Evolutionary conservation across 768 basidiomycete species (phyloP), one percentile per base, ranked within the genome.

Genomic region (Gyrodon lividus): DNA sequence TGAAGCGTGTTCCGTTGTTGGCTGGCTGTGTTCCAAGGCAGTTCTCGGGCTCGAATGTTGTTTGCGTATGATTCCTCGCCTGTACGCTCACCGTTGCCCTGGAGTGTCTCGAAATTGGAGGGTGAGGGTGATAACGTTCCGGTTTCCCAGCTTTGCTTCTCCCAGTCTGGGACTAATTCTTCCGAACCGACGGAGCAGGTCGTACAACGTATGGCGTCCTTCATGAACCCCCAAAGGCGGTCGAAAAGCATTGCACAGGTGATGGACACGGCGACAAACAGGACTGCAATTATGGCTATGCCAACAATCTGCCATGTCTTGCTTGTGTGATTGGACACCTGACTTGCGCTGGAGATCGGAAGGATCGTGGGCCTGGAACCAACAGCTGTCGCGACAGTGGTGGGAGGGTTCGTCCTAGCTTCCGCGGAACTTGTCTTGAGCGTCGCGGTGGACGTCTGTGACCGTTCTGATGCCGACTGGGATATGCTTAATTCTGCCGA

Each of bases 271-370:
- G 75, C 83, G 46, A 89, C 70, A 33, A 80, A 73, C 43, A 76
- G 82, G 59, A 89, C 74, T n/a, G 77, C 73, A 53, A 87, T 79
- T 49, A 87, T 76, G 12, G 78, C 76, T 51, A 89, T 79, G 17
- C 87, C 87, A 46, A 89, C 76, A 40, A 85, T 76, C 67, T 86
- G 84, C 86, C 86, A 88, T 61, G 73, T 75, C 19, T 76, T 70
- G 60, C 77, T 79, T 17, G 64, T 72, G 14, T 71, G 71, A 23
- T 76, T 70, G 26, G 70, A 72, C 14, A 43, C 5, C 12, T 53
- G 52, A 44, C 46, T 49, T 44, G 48, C 52, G 24, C 48, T 37
- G 17, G 57, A 39, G 16, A 30, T 37, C n/a, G 54, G 46, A 17
- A 38, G n/a, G 34, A 49, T 6, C 28, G 56, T 20, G 12, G 64